These are phyloP conservation scores for Globisporangium rhizosaccharum DNA, from an alignment of 352 stramenopile genomes.

Conservation along the genomic window DNA sequence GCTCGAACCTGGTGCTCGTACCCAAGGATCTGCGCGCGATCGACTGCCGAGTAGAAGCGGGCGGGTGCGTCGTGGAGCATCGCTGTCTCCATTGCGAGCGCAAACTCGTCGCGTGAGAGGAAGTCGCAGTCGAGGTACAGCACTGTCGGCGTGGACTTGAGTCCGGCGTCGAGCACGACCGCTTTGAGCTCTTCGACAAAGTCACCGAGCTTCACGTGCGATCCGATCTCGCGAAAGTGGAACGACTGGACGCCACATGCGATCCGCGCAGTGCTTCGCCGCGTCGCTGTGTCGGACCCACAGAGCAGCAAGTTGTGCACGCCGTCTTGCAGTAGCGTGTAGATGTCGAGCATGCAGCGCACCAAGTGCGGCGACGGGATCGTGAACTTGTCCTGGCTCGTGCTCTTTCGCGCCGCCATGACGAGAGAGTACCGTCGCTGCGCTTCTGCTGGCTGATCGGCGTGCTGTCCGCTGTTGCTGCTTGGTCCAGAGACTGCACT, in stretches of 20 bases:
- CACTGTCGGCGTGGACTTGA: conserved; percentile 42
- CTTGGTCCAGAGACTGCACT: background rate
- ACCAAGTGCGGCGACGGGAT: conserved; percentile 21
- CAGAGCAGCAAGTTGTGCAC: conserved; percentile 33
- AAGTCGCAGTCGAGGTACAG: conserved; percentile 58
- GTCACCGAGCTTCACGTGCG: conserved; percentile 20
- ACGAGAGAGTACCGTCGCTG: conserved; percentile 20
- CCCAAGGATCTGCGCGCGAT: conserved; percentile 45
- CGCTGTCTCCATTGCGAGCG: conserved; percentile 36
- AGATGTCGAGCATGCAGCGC: conserved; percentile 50
- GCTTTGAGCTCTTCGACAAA: conserved; percentile 49
- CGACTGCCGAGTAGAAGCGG: conserved; percentile 38
- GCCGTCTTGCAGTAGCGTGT: conserved; percentile 41
- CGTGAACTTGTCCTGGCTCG: conserved; percentile 24
- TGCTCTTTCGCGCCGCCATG: conserved; percentile 19
- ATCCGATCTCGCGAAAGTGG: conserved; percentile 40
- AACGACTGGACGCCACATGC: conserved; percentile 47
- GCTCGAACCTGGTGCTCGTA: conserved; percentile 27
- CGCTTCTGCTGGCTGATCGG: background rate
- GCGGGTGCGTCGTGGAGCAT: conserved; percentile 34
- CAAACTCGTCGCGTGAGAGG: conserved; percentile 25
- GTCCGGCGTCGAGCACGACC: conserved; percentile 37
- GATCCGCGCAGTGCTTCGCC: conserved; percentile 39
- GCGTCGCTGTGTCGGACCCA: conserved; percentile 33
- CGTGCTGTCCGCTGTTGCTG: background rate